Base-by-base conservation (phyloP, 345 rosid species). In the Lumnitzera racemosa region DNA sequence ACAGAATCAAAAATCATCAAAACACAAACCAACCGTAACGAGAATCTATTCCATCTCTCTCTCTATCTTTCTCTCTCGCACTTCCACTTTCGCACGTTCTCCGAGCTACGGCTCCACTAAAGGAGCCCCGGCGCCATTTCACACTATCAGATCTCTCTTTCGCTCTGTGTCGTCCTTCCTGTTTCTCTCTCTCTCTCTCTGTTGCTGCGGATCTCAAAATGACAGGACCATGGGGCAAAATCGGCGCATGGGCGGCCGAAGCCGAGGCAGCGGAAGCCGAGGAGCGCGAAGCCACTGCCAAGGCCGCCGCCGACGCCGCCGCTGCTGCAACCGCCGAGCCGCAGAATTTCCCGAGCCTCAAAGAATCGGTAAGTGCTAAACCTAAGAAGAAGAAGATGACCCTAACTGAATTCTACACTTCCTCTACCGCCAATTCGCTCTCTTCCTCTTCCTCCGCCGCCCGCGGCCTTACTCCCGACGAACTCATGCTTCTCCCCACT, bases 191-290 rank as follows among this genome's bases (percentile, higher is more conserved):
- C 57, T 13, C 25, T 0, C 14, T 25, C n/a, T 53, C 56, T 10
- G 20, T 46, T 14, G 13, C 12, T 17, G n/a, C 47, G 1, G 27
- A 12, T 62, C 14, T 2, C 12, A 51, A 65, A 67, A 88, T 84
- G 98, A 75, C 87, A 50, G 82, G 80, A 63, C 62, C 89, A 9
- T 84, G 96, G 96, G 84, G 96, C 57, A 75, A 61, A 63, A 78
- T 86, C 81, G 95, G 96, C 72, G 77, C 83, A 20, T 90, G 99
- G 99, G 99, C 99, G 62, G 96, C 85, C 65, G 99, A 94, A 67
- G 85, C 90, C 20, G 99, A 94, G 99, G 99, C 99, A 61, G 96
- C 85, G 63, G 99, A 94, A 67, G 85, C 90, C 20, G 99, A 94
- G 79, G 87, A 79, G 64, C 81, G 62, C 31, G 80, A 70, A 13